Conservation (phyloP, 164 flowering plant species). For the Amborella trichopoda region DNA sequence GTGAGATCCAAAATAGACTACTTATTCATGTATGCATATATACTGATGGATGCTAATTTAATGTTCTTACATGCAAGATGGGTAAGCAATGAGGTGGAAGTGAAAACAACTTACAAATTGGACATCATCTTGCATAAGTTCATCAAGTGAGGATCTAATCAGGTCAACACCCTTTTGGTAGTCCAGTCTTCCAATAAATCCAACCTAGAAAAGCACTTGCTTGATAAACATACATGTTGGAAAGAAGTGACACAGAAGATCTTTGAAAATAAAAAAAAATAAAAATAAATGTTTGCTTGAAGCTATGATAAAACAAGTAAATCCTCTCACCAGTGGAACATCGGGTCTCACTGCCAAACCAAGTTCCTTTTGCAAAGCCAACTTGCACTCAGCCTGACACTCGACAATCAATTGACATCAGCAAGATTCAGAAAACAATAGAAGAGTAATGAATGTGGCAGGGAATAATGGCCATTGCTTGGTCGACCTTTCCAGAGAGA, state of each 20-base stretch:
- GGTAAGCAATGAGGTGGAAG: too few species aligned
- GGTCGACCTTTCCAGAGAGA: conserved; percentile 82
- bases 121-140: conserved; percentile 73
- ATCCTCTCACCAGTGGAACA: conserved; percentile 63
- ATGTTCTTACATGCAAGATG: too few species aligned
- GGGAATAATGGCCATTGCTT: not conserved
- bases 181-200: conserved; percentile 95
- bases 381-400: conserved; percentile 70
- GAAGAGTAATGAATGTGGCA: not conserved
- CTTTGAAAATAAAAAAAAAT: too few species aligned
- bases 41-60: too few species aligned
- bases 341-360: conserved; percentile 73
- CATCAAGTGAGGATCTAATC: conserved; percentile 49
- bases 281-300: too few species aligned
- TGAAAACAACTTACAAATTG: conserved; percentile 90
- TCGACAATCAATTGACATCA: not conserved
- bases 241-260: too few species aligned
- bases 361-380: conserved; percentile 71
- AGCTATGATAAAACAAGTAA: not conserved
- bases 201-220: conserved; percentile 51
- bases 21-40: too few species aligned
- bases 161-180: conserved; percentile 90
- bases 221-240: too few species aligned
- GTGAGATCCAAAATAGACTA: too few species aligned
- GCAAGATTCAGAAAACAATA: not conserved